These are phyloP conservation scores for Hypoxylon sp. DNA, from an alignment of 2,329 filamentous ascomycete genomes.

Conservation along the genomic window DNA sequence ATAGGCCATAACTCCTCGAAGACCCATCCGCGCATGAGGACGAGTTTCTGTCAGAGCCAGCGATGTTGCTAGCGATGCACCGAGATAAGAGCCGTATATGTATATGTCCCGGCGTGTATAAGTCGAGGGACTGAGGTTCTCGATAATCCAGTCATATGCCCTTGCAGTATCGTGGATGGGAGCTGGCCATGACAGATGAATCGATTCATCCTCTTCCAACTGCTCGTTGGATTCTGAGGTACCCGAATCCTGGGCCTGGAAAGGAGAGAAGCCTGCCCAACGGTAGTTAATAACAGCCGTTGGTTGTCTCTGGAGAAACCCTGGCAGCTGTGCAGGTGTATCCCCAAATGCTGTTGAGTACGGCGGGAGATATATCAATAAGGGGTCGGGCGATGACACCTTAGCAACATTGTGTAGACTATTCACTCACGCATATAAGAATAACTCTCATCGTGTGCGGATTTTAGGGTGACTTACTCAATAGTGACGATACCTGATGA, in stretches of 20 bases:
- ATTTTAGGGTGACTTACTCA: constrained; percentile 59
- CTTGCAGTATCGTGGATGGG: constrained; percentile 70
- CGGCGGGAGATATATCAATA: constrained; percentile 71
- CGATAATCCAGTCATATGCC: constrained; percentile 68
- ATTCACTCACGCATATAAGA: constrained; percentile 40
- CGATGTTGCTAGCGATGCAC: constrained; percentile 69
- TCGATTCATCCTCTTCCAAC: constrained; percentile 21
- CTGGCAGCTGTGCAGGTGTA: constrained; percentile 55
- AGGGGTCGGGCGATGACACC: constrained; percentile 58
- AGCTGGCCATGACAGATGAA: constrained; percentile 65
- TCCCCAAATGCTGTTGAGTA: constrained; percentile 55
- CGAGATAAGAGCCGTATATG: constrained; percentile 71
- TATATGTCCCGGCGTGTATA: constrained; percentile 59
- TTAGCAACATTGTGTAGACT: constrained; percentile 66
- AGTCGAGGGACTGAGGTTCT: constrained; percentile 59
- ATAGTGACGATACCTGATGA: constrained; percentile 66
- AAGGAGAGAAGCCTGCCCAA: constrained; percentile 60
- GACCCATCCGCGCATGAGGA: constrained; percentile 59
- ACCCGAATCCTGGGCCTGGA: constrained; percentile 34
- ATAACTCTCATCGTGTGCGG: background rate
- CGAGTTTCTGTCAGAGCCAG: constrained; percentile 71
- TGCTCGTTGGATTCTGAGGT: constrained; percentile 14
- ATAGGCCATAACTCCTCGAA: constrained; percentile 69
- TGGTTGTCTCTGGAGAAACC: constrained; percentile 61
- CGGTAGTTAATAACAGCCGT: constrained; percentile 72